Evolutionary conservation across 305 asterid species (phyloP).

Genomic region (Striga hermonthica): DNA sequence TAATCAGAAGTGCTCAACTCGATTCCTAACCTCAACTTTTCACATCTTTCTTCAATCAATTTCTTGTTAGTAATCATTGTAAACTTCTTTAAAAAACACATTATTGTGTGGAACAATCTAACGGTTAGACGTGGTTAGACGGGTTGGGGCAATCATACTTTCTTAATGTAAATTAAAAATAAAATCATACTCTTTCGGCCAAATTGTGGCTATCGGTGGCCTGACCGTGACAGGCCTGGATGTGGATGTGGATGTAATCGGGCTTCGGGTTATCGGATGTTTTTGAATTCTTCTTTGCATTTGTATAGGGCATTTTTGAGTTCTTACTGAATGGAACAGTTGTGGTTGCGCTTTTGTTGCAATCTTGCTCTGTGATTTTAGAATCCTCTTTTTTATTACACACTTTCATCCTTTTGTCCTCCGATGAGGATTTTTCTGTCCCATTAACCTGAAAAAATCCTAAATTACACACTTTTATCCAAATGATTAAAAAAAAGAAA

Average conservation of each 20-base stretch:
- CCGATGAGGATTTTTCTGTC: slow-evolving; percentile 36
- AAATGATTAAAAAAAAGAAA: too few species aligned
- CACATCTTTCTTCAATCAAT: slow-evolving; percentile 51
- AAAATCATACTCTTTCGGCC: too few species aligned
- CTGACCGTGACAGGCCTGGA: too few species aligned
- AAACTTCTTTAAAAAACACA: too few species aligned
- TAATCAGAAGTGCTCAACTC: slow-evolving; percentile 51
- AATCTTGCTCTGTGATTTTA: slow-evolving; percentile 39
- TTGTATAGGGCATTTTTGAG: slow-evolving; percentile 35
- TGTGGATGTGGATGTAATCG: too few species aligned
- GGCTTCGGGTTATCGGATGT: slow-evolving; percentile 42
- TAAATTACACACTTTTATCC: too few species aligned
- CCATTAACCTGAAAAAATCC: slow-evolving; percentile 32
- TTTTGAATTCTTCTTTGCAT: slow-evolving; percentile 37
- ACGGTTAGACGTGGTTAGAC: too few species aligned
- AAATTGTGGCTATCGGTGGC: too few species aligned
- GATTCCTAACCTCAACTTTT: slow-evolving; percentile 38
- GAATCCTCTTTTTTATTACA: slow-evolving; percentile 36
- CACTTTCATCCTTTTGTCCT: slow-evolving; percentile 43
- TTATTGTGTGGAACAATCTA: too few species aligned
- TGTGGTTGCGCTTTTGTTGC: slow-evolving; percentile 42
- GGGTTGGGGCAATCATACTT: too few species aligned
- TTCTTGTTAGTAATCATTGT: slow-evolving; percentile 33
- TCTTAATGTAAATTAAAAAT: too few species aligned
- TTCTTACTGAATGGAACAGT: slow-evolving; percentile 32